Conservation (phyloP, 75 land plant species). For the Chamaecyparis obtusa region DNA sequence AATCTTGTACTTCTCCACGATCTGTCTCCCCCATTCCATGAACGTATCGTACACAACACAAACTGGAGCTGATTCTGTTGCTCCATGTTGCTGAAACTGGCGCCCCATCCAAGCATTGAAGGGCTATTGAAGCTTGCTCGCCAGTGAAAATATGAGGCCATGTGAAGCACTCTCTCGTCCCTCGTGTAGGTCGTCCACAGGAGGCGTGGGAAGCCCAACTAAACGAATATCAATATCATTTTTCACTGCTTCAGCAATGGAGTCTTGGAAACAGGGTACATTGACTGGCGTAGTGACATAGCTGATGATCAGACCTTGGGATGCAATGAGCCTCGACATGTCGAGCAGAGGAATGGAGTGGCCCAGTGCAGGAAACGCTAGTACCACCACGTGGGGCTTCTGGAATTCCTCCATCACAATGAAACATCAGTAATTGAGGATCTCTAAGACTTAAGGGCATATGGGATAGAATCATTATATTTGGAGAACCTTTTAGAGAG, state of each 20-base stretch:
- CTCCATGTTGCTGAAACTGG: background rate
- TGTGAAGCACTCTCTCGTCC: conserved; percentile 28
- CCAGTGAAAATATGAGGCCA: background rate
- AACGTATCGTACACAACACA: conserved; percentile 27
- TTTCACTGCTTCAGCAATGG: background rate
- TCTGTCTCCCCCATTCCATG: conserved; percentile 13
- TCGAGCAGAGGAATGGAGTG: conserved; percentile 39
- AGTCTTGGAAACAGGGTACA: conserved; percentile 12
- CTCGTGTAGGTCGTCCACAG: conserved; percentile 15
- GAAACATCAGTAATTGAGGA: no score
- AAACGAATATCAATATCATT: conserved; percentile 3
- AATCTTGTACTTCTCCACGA: background rate
- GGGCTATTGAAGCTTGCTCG: background rate
- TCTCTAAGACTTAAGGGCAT: no score
- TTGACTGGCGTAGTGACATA: conserved; percentile 37
- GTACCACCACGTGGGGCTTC: background rate
- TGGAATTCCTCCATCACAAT: background rate
- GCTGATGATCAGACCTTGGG: conserved; percentile 14
- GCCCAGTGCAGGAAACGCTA: conserved; percentile 35
- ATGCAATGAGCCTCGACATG: conserved; percentile 26
- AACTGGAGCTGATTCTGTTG: background rate
- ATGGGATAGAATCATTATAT: no score
- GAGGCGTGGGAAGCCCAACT: conserved; percentile 18
- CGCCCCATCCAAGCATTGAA: background rate
- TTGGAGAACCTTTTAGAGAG: no score